Conservation (phyloP, 768 basidiomycete species). For the Tricholoma sp. region DNA sequence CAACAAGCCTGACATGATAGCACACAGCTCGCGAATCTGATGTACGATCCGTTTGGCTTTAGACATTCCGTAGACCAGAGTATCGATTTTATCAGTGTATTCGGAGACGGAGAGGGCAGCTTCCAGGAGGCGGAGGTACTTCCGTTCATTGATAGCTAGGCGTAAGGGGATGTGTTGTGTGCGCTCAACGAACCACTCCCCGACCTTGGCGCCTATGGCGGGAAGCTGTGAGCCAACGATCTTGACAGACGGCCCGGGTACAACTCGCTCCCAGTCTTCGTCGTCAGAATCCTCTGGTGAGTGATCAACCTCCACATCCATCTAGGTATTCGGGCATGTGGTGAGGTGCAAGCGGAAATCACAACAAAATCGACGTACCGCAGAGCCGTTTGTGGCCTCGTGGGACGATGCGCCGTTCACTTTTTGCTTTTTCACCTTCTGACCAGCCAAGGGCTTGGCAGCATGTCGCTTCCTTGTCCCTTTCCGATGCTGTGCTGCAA, state of each 20-base stretch:
- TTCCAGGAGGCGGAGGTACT: conserved; percentile 79
- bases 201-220: conserved; percentile 53
- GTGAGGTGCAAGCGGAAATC: background rate
- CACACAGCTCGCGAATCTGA: conserved; percentile 83
- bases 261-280: conserved; percentile 39
- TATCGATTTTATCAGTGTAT: conserved; percentile 89
- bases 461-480: conserved; percentile 67
- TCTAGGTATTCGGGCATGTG: conserved; percentile 22
- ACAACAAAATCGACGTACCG: conserved; percentile 18
- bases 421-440: conserved; percentile 24
- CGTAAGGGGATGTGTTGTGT: conserved; percentile 79
- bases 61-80: conserved; percentile 67
- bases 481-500: conserved; percentile 78
- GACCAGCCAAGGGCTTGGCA: conserved; percentile 38
- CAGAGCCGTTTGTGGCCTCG: conserved; percentile 21
- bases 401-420: conserved; percentile 5
- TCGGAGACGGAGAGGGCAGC: conserved; percentile 82
- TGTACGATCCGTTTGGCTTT: conserved; percentile 86
- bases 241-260: conserved; percentile 27
- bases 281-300: conserved; percentile 34
- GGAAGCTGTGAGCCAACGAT: conserved; percentile 50
- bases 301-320: conserved; percentile 39
- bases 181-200: conserved; percentile 84
- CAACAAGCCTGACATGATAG: conserved; percentile 80
- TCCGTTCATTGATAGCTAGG: conserved; percentile 69